These are phyloP conservation scores for Isoetes taiwanensis DNA, from an alignment of 75 land plant genomes.

Conservation along the genomic window DNA sequence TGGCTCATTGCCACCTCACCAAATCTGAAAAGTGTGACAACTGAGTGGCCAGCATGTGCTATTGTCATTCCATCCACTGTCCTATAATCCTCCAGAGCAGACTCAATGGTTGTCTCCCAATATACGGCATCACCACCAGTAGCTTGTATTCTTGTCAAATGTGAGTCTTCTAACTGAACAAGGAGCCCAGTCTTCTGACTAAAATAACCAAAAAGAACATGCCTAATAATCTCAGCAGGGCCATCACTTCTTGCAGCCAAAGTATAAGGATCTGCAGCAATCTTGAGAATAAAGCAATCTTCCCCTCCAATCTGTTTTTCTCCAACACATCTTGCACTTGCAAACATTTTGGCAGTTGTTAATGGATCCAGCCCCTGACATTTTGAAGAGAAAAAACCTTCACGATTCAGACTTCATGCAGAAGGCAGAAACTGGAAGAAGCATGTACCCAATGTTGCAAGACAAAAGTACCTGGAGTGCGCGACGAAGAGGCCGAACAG, in stretches of 20 bases:
- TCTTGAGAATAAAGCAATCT: constrained; percentile 75
- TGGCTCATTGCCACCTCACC: constrained; percentile 52
- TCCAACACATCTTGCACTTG: constrained; percentile 53
- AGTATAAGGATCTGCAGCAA: constrained; percentile 35
- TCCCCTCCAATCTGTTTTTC: constrained; percentile 60
- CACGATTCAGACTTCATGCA: no score
- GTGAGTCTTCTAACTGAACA: constrained; percentile 56
- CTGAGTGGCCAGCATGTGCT: constrained; percentile 47
- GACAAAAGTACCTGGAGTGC: constrained; percentile 53
- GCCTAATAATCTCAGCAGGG: constrained; percentile 51
- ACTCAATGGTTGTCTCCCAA: constrained; percentile 66
- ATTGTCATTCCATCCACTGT: constrained; percentile 46
- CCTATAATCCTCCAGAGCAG: constrained; percentile 42
- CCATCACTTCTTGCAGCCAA: constrained; percentile 41
- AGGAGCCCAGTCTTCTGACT: constrained; percentile 70
- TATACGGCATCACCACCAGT: constrained; percentile 25
- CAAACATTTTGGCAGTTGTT: constrained; percentile 58
- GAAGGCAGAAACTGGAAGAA: no score
- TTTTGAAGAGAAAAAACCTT: no score
- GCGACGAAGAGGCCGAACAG: constrained; percentile 62
- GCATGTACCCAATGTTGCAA: no score
- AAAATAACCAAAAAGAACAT: constrained; percentile 67
- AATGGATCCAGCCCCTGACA: constrained; percentile 79
- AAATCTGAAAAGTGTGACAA: constrained; percentile 43
- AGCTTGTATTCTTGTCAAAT: constrained; percentile 36